A percentile compares a stretch with the other conserved stretches of the same genome.
phyloP scores from a whole-genome alignment of 2,329 filamentous ascomycete genomes.

The Colletotrichum sp. region DNA sequence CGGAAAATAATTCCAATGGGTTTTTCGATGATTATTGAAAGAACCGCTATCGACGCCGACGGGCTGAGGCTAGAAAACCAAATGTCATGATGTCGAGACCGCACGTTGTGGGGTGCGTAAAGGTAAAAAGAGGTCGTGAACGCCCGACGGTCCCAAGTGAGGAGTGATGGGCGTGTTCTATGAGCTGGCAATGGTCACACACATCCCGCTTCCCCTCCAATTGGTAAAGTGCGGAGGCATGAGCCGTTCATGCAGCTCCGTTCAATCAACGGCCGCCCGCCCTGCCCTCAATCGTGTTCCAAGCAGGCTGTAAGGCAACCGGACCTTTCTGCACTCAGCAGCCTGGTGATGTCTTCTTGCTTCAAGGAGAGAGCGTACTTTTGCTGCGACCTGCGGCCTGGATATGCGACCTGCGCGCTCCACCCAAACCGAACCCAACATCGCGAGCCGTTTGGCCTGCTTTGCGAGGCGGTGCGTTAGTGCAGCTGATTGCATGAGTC shows the following conservation, averaged over 20 bases:
- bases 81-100: not conserved
- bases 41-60: not conserved
- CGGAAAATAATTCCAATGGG: not conserved
- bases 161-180: not conserved
- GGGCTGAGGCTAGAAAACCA: not conserved
- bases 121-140: not conserved
- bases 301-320: not conserved
- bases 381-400: not conserved
- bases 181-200: not conserved
- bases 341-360: not conserved
- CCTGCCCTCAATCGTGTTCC: not conserved
- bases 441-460: not conserved
- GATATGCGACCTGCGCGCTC: not conserved
- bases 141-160: not conserved
- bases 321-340: not conserved
- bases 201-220: not conserved
- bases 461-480: not conserved
- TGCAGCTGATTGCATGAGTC: not conserved
- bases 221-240: not conserved
- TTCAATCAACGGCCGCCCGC: not conserved
- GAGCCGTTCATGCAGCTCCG: not conserved
- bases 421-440: not conserved
- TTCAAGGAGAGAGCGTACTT: not conserved
- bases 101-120: not conserved
- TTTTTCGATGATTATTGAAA: too few species aligned